Evolutionary conservation across 192 early-diverging fungal genomes (phyloP).

Genomic region (Coemansia sp.): DNA sequence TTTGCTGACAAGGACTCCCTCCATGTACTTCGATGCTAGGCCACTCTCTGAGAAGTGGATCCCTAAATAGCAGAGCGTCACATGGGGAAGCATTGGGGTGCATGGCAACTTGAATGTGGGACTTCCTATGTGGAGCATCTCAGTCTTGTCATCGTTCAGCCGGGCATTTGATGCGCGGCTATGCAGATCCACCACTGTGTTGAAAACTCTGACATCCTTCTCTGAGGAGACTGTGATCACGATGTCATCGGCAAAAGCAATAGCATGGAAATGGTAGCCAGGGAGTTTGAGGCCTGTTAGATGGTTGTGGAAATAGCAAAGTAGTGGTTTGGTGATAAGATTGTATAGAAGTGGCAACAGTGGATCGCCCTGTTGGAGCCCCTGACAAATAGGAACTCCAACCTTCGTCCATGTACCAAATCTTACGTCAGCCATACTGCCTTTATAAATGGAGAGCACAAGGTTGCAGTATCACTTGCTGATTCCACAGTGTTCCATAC

Average conservation of each 20-base stretch:
- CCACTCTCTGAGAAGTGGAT: slow-evolving; percentile 7
- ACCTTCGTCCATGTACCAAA: not conserved
- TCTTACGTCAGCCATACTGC: not conserved
- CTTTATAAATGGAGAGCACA: not conserved
- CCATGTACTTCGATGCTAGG: not conserved
- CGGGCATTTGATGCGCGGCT: no score
- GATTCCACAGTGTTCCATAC: slow-evolving; percentile 6
- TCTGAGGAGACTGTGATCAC: not conserved
- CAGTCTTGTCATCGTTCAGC: no score
- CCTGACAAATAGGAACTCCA: slow-evolving; percentile 2
- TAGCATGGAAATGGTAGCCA: slow-evolving; percentile 5
- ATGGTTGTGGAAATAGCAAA: not conserved
- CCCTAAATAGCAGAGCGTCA: slow-evolving; percentile 2
- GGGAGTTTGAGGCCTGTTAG: no score
- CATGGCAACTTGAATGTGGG: not conserved
- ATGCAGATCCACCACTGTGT: no score
- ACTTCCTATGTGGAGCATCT: slow-evolving; percentile 7
- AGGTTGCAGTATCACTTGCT: not conserved
- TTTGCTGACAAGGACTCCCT: not conserved
- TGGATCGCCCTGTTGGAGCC: slow-evolving; percentile 10
- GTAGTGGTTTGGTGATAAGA: slow-evolving; percentile 6
- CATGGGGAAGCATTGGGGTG: not conserved
- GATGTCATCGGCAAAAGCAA: slow-evolving; percentile 15
- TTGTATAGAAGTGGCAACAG: slow-evolving; percentile 15
- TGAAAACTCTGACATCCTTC: no score